A percentile compares a stretch with the other conserved stretches of the same genome.
These are phyloP conservation scores for Vicia villosa DNA, from an alignment of 306 rosid genomes.

Conservation along the genomic window DNA sequence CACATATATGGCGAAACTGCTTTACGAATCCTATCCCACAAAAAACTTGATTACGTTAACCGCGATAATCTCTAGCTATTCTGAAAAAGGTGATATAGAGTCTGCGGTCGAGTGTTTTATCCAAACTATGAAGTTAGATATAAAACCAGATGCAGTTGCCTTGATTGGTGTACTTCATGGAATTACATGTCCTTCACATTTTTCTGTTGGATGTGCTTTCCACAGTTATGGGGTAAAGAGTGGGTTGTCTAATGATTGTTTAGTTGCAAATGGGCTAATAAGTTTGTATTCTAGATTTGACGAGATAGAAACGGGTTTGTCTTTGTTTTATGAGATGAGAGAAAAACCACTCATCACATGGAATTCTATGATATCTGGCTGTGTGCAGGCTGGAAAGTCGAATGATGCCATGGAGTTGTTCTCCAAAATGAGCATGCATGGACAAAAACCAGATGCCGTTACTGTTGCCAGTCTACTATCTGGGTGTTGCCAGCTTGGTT, in stretches of 20 bases:
- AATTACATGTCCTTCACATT: slow-evolving; percentile 52
- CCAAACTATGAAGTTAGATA: slow-evolving; percentile 47
- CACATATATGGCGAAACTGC: slow-evolving; percentile 50
- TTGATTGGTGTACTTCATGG: slow-evolving; percentile 76
- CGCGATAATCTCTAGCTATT: slow-evolving; percentile 62
- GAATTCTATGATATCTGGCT: slow-evolving; percentile 82
- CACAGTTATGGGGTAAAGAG: slow-evolving; percentile 65
- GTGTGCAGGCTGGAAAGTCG: slow-evolving; percentile 74
- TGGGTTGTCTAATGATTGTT: slow-evolving; percentile 51
- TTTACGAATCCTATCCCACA: slow-evolving; percentile 49
- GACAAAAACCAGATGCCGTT: slow-evolving; percentile 62
- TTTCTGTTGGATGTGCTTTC: slow-evolving; percentile 58
- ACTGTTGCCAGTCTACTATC: slow-evolving; percentile 73
- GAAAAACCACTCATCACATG: slow-evolving; percentile 61
- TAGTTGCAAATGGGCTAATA: slow-evolving; percentile 71
- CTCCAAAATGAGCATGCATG: slow-evolving; percentile 55
- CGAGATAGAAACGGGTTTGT: slow-evolving; percentile 52
- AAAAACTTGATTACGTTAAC: slow-evolving; percentile 66
- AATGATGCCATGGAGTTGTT: slow-evolving; percentile 64
- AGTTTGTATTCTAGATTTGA: slow-evolving; percentile 80
- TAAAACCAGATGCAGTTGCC: slow-evolving; percentile 71
- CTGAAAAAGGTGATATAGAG: slow-evolving; percentile 54
- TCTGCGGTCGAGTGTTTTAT: slow-evolving; percentile 52
- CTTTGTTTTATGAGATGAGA: slow-evolving; percentile 51
- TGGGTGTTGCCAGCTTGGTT: slow-evolving; percentile 74